These are phyloP conservation scores for Phytophthora sp. DNA, from an alignment of 352 stramenopile species.

Conservation along the genomic window DNA sequence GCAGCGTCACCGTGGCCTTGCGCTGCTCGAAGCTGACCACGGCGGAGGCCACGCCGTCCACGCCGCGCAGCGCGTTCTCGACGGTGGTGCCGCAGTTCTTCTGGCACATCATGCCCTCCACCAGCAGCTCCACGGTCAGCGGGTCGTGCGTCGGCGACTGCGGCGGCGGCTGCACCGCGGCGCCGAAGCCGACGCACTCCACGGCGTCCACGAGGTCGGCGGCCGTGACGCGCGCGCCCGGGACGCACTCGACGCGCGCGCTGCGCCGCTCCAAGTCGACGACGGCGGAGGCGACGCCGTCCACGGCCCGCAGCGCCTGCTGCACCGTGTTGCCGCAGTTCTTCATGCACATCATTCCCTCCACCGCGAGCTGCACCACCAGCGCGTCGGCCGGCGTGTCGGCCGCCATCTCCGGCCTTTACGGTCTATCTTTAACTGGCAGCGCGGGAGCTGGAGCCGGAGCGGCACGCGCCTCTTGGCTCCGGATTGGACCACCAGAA, in stretches of 20 bases:
- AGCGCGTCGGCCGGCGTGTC: neutral
- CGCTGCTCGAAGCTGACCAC: slow-evolving; percentile 81
- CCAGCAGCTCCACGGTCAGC: slow-evolving; percentile 59
- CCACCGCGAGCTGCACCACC: slow-evolving; percentile 78
- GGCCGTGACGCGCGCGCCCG: slow-evolving; percentile 40
- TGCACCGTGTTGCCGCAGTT: slow-evolving; percentile 94
- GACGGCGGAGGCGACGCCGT: slow-evolving; percentile 69
- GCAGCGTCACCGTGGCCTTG: slow-evolving; percentile 64
- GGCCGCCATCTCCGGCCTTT: slow-evolving; percentile 20
- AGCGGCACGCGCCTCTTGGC: slow-evolving; percentile 3
- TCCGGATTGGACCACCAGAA: neutral
- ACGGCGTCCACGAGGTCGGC: slow-evolving; percentile 77
- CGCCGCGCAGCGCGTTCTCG: slow-evolving; percentile 78
- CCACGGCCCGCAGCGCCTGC: slow-evolving; percentile 66
- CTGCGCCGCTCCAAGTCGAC: slow-evolving; percentile 73
- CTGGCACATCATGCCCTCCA: slow-evolving; percentile 96
- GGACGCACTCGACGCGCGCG: slow-evolving; percentile 57
- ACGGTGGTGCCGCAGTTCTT: slow-evolving; percentile 96
- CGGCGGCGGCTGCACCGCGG: slow-evolving; percentile 39
- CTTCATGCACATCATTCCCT: slow-evolving; percentile 96
- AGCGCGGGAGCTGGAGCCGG: too few species aligned
- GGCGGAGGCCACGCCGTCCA: slow-evolving; percentile 71
- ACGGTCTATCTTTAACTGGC: too few species aligned
- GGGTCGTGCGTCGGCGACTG: neutral
- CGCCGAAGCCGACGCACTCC: slow-evolving; percentile 81